Conservation (phyloP, 768 basidiomycete species). For the Tylopilus balloui region DNA sequence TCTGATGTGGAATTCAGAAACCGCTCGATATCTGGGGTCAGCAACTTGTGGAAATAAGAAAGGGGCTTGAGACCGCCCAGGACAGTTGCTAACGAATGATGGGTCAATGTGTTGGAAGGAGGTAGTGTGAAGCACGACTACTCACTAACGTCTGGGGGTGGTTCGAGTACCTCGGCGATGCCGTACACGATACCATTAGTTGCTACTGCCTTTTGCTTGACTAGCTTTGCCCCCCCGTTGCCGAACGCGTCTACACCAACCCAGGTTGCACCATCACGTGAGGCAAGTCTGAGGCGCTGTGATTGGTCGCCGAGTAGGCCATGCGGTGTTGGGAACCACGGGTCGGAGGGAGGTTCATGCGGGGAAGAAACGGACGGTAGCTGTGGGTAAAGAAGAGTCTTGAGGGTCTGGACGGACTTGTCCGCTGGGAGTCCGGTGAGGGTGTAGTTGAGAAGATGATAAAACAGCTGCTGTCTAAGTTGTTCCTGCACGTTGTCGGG, state of each 20-base stretch:
- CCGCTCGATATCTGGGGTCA: slow-evolving; percentile 53
- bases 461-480: slow-evolving; percentile 88
- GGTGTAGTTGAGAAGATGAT: slow-evolving; percentile 87
- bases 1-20: slow-evolving; percentile 64
- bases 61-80: slow-evolving; percentile 55
- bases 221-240: slow-evolving; percentile 62
- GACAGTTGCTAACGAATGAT: slow-evolving; percentile 47
- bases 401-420: slow-evolving; percentile 36
- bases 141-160: slow-evolving; percentile 73
- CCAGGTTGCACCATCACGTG: slow-evolving; percentile 44
- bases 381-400: slow-evolving; percentile 73
- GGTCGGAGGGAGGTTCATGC: slow-evolving; percentile 63
- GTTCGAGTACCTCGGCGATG: slow-evolving; percentile 66
- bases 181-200: slow-evolving; percentile 78
- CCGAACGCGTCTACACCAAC: slow-evolving; percentile 80
- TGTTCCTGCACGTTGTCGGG: slow-evolving; percentile 80
- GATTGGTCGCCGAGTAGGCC: slow-evolving; percentile 78
- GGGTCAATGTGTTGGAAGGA: background rate
- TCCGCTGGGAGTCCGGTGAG: slow-evolving; percentile 44
- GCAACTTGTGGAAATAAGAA: slow-evolving; percentile 70
- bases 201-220: slow-evolving; percentile 53
- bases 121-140: slow-evolving; percentile 1
- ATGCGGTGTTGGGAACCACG: slow-evolving; percentile 82
- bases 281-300: slow-evolving; percentile 69
- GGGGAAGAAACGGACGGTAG: slow-evolving; percentile 56